Evolutionary conservation across 2,329 filamentous ascomycete species (phyloP), one percentile per base, ranked within the genome.

Genomic region (Berkeleyomyces basicola): DNA sequence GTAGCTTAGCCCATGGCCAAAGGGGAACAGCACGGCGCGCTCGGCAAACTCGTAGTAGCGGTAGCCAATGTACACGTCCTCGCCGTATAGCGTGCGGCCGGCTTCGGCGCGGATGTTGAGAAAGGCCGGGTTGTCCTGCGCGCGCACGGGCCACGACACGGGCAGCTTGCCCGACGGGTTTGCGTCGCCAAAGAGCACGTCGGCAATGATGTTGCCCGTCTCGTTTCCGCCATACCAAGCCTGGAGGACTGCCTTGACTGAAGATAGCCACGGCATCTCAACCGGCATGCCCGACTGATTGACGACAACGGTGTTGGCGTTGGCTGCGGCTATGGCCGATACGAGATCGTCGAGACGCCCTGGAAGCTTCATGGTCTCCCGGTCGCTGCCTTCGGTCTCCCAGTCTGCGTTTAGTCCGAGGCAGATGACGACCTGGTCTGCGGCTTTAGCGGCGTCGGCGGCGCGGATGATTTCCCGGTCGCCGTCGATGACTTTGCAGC

Each of bases 171-270:
- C 88, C 53, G 82, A 85, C 0, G 88, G 88, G 69, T 87, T 90
- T 57, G 82, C 79, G 65, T 85, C 80, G 58, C 87, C 88, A 66
- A 88, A 87, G 16, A 92, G 76, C 1, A 92, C 79, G 67, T 92
- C 88, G 0, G 86, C 87, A 65, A 95, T 85, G 9, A 84, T 85
- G 69, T 91, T 90, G 4, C 88, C 89, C 4, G 85, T 86, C 74
- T 93, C 88, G 69, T 93, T 89, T n/a, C 89, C 88, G 65, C 88
- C 87, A 69, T 90, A 93, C 87, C 88, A 93, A 6, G 87, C 87
- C 69, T 92, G 86, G 1, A 90, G 70, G 1, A 91, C 75, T 1
- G 83, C 81, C 33, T 64, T 64, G 49, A 67, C 65, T 40, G 78
- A 72, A 14, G 75, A 70, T 1, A 81, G 76, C 85, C 85, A 88